Conservation (phyloP, 2,329 filamentous ascomycete species). For the Cytospora mali region DNA sequence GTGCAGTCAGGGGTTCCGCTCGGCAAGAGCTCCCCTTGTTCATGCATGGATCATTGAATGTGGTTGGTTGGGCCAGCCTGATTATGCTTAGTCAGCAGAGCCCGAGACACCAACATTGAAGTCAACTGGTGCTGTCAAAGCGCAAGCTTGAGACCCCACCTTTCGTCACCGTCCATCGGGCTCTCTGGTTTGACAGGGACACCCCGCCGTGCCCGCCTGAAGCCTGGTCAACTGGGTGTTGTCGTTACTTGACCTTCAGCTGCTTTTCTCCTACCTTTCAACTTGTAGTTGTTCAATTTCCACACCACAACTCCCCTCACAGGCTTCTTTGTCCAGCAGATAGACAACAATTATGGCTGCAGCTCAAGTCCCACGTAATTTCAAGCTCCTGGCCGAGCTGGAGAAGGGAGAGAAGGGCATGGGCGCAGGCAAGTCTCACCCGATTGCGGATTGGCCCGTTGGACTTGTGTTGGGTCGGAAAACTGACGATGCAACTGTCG, state of each 20-base stretch:
- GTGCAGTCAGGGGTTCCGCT: not conserved
- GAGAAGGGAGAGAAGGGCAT: constrained; percentile 99
- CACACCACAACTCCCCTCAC: not conserved
- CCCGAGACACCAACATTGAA: not conserved
- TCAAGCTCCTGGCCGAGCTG: constrained; percentile 92
- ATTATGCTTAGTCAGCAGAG: not conserved
- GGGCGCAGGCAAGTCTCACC: constrained; percentile 69
- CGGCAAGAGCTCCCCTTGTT: not conserved
- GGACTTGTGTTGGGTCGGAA: constrained; percentile 1
- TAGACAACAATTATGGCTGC: constrained; percentile 37
- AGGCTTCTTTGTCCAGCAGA: not conserved
- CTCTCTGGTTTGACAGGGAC: not conserved
- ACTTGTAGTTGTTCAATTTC: not conserved
- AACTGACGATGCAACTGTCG: constrained; percentile 12
- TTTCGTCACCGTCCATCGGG: not conserved
- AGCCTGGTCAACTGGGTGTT: not conserved
- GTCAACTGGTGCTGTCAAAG: not conserved
- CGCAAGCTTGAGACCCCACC: too few relatives aligned
- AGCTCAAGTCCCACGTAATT: constrained; percentile 83
- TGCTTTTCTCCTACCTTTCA: constrained; percentile 1
- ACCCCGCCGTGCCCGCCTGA: constrained; percentile 1
- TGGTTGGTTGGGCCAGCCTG: not conserved
- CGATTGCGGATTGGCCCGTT: not conserved
- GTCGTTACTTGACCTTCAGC: not conserved
- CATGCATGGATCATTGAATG: not conserved